These are phyloP conservation scores for Suhomyces sp. DNA, from an alignment of 805 yeast species.

Conservation along the genomic window DNA sequence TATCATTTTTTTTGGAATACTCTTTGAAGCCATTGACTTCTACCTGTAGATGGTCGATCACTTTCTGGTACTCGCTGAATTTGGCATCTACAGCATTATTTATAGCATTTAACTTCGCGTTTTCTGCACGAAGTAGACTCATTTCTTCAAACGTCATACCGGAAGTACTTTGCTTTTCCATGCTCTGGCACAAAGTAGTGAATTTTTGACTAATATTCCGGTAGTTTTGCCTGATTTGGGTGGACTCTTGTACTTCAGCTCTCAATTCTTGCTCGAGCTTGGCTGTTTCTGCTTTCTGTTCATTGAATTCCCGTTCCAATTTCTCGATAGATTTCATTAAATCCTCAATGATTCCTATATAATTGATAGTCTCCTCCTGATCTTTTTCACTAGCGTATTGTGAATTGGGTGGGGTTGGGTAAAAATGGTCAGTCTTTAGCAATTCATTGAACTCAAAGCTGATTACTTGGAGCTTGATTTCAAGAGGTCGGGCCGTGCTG, in stretches of 20 bases:
- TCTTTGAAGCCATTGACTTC: slow-evolving; percentile 30
- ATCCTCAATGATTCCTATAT: slow-evolving; percentile 17
- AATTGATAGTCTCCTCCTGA: slow-evolving; percentile 6
- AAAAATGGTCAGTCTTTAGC: slow-evolving; percentile 1
- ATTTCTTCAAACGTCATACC: slow-evolving; percentile 4
- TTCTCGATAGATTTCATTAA: slow-evolving; percentile 19
- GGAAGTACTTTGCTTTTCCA: slow-evolving; percentile 2
- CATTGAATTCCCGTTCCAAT: slow-evolving; percentile 18
- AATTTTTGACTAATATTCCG: slow-evolving; percentile 19
- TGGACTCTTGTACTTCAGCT: slow-evolving; percentile 22
- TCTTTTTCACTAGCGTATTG: neutral
- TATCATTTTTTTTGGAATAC: slow-evolving; percentile 3
- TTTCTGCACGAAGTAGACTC: slow-evolving; percentile 14
- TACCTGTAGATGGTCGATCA: slow-evolving; percentile 28
- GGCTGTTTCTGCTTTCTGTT: slow-evolving; percentile 18
- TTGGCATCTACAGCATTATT: slow-evolving; percentile 22
- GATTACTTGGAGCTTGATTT: slow-evolving; percentile 22
- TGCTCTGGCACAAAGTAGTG: slow-evolving; percentile 6
- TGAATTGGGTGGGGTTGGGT: slow-evolving; percentile 14
- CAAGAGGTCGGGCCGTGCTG: slow-evolving; percentile 15
- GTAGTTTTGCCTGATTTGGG: slow-evolving; percentile 18
- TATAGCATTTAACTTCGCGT: slow-evolving; percentile 14
- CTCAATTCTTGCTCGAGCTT: slow-evolving; percentile 20
- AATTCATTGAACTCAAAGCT: slow-evolving; percentile 16
- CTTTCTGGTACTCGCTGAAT: slow-evolving; percentile 28